These are phyloP conservation scores for Hypocreales sp. DNA, from an alignment of 2,329 filamentous ascomycete species.

Conservation along the genomic window DNA sequence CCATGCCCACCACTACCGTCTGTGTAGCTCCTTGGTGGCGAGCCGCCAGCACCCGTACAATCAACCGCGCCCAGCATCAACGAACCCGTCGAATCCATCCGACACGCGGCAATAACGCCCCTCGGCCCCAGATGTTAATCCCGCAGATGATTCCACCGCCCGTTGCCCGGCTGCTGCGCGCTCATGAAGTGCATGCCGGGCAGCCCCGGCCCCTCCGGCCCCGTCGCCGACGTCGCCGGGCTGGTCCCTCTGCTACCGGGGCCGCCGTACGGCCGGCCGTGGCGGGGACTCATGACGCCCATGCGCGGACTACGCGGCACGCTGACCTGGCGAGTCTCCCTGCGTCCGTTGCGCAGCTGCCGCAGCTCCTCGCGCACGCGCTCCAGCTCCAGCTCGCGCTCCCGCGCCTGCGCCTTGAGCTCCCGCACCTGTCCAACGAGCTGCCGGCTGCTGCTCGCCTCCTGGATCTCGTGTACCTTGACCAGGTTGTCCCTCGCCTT, in stretches of 20 bases:
- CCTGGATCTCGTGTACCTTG: conserved; percentile 31
- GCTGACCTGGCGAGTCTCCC: conserved; percentile 40
- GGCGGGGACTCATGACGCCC: conserved; percentile 35
- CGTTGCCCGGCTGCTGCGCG: conserved; percentile 19
- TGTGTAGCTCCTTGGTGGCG: no score
- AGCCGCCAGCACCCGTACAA: no score
- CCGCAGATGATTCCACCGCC: conserved; percentile 28
- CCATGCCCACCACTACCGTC: no score
- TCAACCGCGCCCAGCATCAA: no score
- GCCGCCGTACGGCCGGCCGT: conserved; percentile 16
- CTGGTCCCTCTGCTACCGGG: conserved; percentile 34
- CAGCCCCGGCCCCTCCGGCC: conserved; percentile 9
- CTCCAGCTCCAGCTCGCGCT: conserved; percentile 36
- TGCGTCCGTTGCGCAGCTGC: conserved; percentile 28
- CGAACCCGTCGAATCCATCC: no score
- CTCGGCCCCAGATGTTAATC: no score
- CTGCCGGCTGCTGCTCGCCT: conserved; percentile 15
- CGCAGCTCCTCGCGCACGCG: conserved; percentile 32
- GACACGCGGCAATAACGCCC: no score
- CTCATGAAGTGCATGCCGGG: conserved; percentile 22
- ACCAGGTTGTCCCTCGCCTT: conserved; percentile 28
- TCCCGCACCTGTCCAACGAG: conserved; percentile 23
- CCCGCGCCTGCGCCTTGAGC: conserved; percentile 25
- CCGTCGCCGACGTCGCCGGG: conserved; percentile 21
- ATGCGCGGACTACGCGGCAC: conserved; percentile 42